Base-by-base conservation (phyloP, 345 rosid genomes). In the Populus ilicifolia region DNA sequence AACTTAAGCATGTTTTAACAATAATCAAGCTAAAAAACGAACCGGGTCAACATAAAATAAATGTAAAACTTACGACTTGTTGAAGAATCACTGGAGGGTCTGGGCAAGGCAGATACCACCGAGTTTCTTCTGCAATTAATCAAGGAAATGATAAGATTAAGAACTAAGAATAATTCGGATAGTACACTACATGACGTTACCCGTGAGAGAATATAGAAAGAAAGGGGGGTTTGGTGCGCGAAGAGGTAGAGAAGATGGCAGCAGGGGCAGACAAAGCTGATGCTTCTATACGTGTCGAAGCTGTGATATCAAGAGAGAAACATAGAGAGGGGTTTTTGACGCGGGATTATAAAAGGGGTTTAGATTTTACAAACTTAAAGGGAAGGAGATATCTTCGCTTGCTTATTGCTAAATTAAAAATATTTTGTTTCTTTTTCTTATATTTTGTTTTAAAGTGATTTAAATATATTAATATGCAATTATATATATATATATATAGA, bases 181-280 rank as follows among this genome's bases (percentile, higher is more conserved):
- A 23, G 23, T 25, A 70, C 43, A 66, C 46, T 66, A 61, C 30
- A 25, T 61, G 33, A 21, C 1, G 8, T 5, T 75, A 88, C 93
- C 91, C 85, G 65, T 54, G 80, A 75, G 83, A 44, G 66, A 80
- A 80, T 48, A 73, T 66, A 25, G 82, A 80, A 67, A 69, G 10
- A 41, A 82, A 75, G 61, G 83, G 79, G 66, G 64, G 74, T 78
- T 71, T 72, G 59, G 73, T 73, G 70, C 77, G 73, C 75, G 78
- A 86, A 73, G 82, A 80, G 66, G 80, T 54, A 46, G 78, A 79
- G 62, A 83, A 78, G 78, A 79, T 76, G 2, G 83, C 33, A 38
- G 82, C 33, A 50, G 89, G 74, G 64, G 88, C 72, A 68, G 89
- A 78, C 71, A 88, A 81, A 75, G 89, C 82, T 17, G 89, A 75